Base-by-base conservation (phyloP, 805 yeast genomes). In the Candida awuae region DNA sequence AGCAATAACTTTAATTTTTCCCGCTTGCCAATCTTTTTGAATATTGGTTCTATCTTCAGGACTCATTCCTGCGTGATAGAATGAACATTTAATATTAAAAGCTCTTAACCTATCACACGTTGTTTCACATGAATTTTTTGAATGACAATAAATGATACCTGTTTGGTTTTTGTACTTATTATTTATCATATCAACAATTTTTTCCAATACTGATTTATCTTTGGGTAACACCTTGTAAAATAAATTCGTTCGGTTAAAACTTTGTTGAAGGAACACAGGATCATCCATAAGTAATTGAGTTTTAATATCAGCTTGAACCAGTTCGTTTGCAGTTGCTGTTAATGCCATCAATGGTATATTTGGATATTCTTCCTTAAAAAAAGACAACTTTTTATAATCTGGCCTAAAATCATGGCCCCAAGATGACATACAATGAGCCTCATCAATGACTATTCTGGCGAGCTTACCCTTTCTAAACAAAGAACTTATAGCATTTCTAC, bases 401-500 rank as follows among this genome's bases (percentile, higher is more conserved):
- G 97, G 97, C 37, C 98, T 70, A 59, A 92, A 92, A 60, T 92
- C 98, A 61, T 92, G 98, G 16, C 98, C 98, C 98, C 98, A 92
- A 9, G 94, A 82, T 37, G 95, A 85, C 32, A 92, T 94, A 70
- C 98, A 92, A 62, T 92, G 98, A 0, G 98, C 98, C 56, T 86
- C 98, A 62, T 92, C 98, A 32, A 92, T 86, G 9, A 92, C 95
- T 28, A 92, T 71, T 38, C 97, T 67, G 0, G 97, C 95, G 27
- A 92, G 63, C 49, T 66, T 63, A 12, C 70, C 65, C 21, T 68
- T 69, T 14, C 67, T 63, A 55, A 82, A 67, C 7, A 92, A 63
- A 35, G 61, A 66, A 9, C 67, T 59, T 38, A 92, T 76, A 1
- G 80, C 79, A 38, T 65, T 68, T 51, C 75, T 80, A 32, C 90